phyloP scores from a whole-genome alignment of 495 filamentous ascomycete genomes.

The Elaphomyces granulatus region DNA sequence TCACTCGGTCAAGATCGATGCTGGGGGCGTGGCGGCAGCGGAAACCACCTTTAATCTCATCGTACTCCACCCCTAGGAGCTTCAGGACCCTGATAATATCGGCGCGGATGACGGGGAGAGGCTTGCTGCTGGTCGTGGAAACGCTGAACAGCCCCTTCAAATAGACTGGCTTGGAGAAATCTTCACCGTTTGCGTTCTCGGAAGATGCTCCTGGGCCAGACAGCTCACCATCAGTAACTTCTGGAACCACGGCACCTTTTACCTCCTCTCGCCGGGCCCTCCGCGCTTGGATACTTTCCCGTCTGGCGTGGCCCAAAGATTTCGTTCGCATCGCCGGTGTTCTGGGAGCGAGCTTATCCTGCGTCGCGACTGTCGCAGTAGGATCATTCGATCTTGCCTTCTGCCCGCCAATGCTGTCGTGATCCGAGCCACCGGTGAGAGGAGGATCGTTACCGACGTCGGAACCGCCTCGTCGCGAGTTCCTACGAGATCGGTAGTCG shows the following conservation, averaged over 20 bases:
- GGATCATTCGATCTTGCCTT: slow-evolving; percentile 25
- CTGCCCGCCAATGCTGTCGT: slow-evolving; percentile 29
- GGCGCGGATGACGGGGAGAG: slow-evolving; percentile 63
- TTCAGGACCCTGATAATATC: slow-evolving; percentile 89
- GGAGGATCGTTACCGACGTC: slow-evolving; percentile 46
- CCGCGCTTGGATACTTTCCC: slow-evolving; percentile 81
- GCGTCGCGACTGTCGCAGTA: slow-evolving; percentile 12
- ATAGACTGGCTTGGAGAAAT: slow-evolving; percentile 74
- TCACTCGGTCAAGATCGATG: slow-evolving; percentile 66
- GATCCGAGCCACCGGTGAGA: slow-evolving; percentile 66
- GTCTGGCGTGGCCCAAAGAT: slow-evolving; percentile 76
- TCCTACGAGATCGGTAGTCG: slow-evolving; percentile 51
- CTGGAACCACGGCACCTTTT: slow-evolving; percentile 56
- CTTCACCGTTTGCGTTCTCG: slow-evolving; percentile 40
- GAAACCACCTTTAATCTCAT: slow-evolving; percentile 89
- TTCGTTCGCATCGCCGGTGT: slow-evolving; percentile 58
- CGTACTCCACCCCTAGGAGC: slow-evolving; percentile 76
- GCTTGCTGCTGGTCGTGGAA: slow-evolving; percentile 86
- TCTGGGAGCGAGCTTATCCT: slow-evolving; percentile 11
- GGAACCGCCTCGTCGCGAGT: slow-evolving; percentile 40
- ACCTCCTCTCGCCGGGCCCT: slow-evolving; percentile 52
- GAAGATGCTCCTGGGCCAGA: slow-evolving; percentile 32
- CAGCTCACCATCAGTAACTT: slow-evolving; percentile 47
- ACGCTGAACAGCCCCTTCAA: slow-evolving; percentile 97
- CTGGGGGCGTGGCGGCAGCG: slow-evolving; percentile 75